Evolutionary conservation across 306 rosid genomes (phyloP).

Genomic region (Rubus parviflorus): DNA sequence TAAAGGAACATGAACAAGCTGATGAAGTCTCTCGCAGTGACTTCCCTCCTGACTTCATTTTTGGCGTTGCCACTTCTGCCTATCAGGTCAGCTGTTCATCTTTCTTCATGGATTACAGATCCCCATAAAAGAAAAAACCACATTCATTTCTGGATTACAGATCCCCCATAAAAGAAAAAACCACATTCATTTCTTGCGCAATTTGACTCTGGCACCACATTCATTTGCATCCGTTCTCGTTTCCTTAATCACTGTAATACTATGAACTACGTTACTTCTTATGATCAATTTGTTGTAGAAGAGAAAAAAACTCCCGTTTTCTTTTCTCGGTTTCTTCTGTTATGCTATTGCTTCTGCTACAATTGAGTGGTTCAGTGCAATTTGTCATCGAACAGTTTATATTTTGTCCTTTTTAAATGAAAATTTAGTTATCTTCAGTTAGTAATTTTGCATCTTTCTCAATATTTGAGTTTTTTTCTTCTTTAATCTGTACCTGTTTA

Average conservation of each 20-base stretch:
- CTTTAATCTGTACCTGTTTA: not conserved
- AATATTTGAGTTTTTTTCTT: not conserved
- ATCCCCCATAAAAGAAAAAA: not conserved
- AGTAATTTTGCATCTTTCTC: not conserved
- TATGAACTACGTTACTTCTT: not conserved
- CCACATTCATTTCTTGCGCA: not conserved
- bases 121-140: not conserved
- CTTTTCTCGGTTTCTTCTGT: not conserved
- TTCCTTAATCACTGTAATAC: not conserved
- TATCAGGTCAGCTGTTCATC: slow-evolving; percentile 58
- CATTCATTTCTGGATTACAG: not conserved
- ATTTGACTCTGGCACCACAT: no score
- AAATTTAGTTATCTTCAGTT: not conserved
- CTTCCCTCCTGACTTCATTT: slow-evolving; percentile 78
- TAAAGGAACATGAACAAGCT: slow-evolving; percentile 24
- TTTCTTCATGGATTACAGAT: not conserved
- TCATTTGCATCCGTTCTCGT: not conserved
- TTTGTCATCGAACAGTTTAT: not conserved
- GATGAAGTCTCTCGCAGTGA: slow-evolving; percentile 52
- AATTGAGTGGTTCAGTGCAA: not conserved
- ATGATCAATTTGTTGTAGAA: not conserved
- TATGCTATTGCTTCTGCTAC: not conserved
- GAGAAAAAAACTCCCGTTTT: not conserved
- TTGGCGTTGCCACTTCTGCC: slow-evolving; percentile 88
- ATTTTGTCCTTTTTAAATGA: not conserved